A percentile compares a stretch with the other conserved stretches of the same genome.
Conservation (phyloP, 140 eudicot species). For the Anethum foeniculum region DNA sequence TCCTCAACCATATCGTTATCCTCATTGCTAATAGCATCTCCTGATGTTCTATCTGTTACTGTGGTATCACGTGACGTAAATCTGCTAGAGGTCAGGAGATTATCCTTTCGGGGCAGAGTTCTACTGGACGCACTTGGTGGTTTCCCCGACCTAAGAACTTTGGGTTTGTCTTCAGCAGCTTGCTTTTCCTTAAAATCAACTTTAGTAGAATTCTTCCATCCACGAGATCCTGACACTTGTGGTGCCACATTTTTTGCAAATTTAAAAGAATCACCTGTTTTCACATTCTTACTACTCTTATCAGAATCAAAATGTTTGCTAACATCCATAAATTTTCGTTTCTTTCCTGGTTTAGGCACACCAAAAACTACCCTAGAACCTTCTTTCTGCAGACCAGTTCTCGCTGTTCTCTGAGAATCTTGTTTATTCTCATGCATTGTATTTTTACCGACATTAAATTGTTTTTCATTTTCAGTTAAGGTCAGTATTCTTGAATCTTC, state of each 20-base stretch:
- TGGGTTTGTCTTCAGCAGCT: constrained; percentile 45
- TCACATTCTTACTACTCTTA: constrained; percentile 30
- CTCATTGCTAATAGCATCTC: constrained; percentile 30
- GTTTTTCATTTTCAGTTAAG: constrained; percentile 36
- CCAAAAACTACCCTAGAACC: constrained; percentile 82
- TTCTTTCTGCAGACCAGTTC: constrained; percentile 54
- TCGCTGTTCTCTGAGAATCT: constrained; percentile 40
- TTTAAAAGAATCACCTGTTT: constrained; percentile 36
- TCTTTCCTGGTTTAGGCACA: constrained; percentile 95
- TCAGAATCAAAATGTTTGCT: constrained; percentile 70
- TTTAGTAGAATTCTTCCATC: constrained; percentile 30
- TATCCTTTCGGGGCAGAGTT: constrained; percentile 45
- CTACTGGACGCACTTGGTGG: constrained; percentile 42
- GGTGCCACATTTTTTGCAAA: constrained; percentile 37
- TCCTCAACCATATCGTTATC: constrained; percentile 33
- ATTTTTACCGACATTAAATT: constrained; percentile 48
- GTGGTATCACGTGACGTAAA: constrained; percentile 15
- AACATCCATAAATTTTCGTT: constrained; percentile 89
- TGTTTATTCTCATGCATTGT: constrained; percentile 36
- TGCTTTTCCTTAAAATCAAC: constrained; percentile 56
- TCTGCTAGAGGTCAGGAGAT: constrained; percentile 21
- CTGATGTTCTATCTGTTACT: constrained; percentile 15
- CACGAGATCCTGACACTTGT: constrained; percentile 48
- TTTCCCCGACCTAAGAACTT: constrained; percentile 40
- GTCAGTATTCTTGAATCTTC: constrained; percentile 45